phyloP scores from a whole-genome alignment of 2,329 filamentous ascomycete genomes.

The Thermochaetoides dissita region DNA sequence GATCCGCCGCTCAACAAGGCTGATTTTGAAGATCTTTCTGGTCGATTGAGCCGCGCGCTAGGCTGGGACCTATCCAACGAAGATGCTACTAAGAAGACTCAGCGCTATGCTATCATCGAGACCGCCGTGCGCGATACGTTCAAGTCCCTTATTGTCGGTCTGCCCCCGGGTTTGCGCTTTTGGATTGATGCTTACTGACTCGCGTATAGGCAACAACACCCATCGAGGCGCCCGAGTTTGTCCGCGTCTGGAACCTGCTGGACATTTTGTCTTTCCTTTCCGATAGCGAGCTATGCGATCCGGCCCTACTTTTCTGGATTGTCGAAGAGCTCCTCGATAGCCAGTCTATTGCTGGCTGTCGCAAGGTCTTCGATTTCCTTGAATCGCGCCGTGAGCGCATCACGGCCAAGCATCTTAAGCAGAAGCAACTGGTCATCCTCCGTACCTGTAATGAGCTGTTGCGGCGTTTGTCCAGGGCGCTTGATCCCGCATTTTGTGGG shows the following conservation, averaged over 20 bases:
- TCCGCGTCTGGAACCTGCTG: slow-evolving; percentile 81
- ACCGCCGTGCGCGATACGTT: slow-evolving; percentile 72
- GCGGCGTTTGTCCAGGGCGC: slow-evolving; percentile 82
- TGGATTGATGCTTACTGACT: too few relatives aligned
- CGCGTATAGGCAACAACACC: slow-evolving; percentile 49
- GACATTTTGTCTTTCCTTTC: slow-evolving; percentile 83
- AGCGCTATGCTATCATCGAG: slow-evolving; percentile 62
- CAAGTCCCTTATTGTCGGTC: slow-evolving; percentile 59
- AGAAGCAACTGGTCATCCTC: slow-evolving; percentile 80
- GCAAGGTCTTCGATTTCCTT: slow-evolving; percentile 83
- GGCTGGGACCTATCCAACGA: slow-evolving; percentile 18
- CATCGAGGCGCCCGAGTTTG: slow-evolving; percentile 66
- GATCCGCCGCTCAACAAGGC: slow-evolving; percentile 64
- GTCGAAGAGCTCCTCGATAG: slow-evolving; percentile 92
- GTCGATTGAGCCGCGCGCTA: slow-evolving; percentile 30
- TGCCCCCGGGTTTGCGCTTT: not conserved
- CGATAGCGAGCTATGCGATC: slow-evolving; percentile 64
- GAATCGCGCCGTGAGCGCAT: slow-evolving; percentile 86
- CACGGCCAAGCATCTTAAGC: slow-evolving; percentile 64
- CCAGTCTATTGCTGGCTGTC: slow-evolving; percentile 84
- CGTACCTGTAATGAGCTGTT: slow-evolving; percentile 89
- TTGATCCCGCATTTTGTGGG: slow-evolving; percentile 94
- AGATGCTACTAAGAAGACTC: slow-evolving; percentile 27
- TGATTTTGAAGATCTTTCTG: slow-evolving; percentile 41
- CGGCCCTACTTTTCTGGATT: slow-evolving; percentile 73